These are phyloP conservation scores for Podila clonocystis DNA, from an alignment of 192 early-diverging fungal species.

Conservation along the genomic window DNA sequence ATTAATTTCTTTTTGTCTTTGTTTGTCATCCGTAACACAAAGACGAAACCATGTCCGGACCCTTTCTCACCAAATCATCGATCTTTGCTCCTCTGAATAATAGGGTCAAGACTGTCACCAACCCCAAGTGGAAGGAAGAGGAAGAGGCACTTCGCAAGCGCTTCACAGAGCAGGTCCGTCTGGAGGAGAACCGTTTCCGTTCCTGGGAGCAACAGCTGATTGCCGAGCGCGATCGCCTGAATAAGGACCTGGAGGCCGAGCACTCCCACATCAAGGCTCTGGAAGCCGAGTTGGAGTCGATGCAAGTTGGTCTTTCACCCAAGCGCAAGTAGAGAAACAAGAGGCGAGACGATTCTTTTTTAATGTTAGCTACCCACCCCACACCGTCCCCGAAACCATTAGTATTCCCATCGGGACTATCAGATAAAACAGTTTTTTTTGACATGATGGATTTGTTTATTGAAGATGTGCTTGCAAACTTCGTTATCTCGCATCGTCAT, in stretches of 20 bases:
- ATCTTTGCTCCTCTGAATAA: no score
- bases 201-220: conserved; percentile 98
- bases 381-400: no score
- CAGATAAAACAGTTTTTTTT: no score
- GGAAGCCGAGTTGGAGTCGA: conserved; percentile 80
- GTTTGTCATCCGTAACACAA: not conserved
- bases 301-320: conserved; percentile 52
- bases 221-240: conserved; percentile 97
- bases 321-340: conserved; percentile 42
- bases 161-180: conserved; percentile 98
- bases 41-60: no score
- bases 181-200: conserved; percentile 97
- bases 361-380: no score
- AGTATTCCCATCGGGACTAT: no score
- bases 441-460: no score
- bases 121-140: conserved; percentile 98
- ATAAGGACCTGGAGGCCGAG: conserved; percentile 97
- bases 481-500: no score
- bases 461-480: no score
- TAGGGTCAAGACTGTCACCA: conserved; percentile 79
- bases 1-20: conserved; percentile 4
- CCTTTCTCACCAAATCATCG: no score
- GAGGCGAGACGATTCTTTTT: not conserved
- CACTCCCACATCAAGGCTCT: conserved; percentile 94
- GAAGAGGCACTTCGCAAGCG: conserved; percentile 94